These are phyloP conservation scores for Arthrobotrys iridis DNA, from an alignment of 2,329 filamentous ascomycete genomes.

Conservation along the genomic window DNA sequence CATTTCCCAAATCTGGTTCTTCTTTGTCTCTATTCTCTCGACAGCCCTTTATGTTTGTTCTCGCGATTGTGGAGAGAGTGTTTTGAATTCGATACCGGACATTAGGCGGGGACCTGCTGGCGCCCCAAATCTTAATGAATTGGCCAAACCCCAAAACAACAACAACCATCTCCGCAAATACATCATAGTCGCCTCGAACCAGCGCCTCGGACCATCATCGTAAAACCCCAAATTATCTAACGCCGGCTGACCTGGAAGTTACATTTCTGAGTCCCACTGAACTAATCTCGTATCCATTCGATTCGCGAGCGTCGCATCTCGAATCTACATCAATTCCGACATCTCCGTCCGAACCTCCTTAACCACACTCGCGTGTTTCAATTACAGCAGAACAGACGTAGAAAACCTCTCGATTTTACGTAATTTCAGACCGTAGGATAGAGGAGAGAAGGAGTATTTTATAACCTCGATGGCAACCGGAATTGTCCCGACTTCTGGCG, in stretches of 20 bases:
- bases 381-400: background rate
- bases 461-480: constrained; percentile 36
- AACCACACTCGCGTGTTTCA: constrained; percentile 20
- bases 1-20: constrained; percentile 8
- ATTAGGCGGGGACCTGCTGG: background rate
- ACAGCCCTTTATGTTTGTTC: constrained; percentile 6
- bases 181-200: constrained; percentile 22
- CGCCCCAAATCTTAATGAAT: constrained; percentile 16
- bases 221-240: background rate
- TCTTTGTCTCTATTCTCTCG: background rate
- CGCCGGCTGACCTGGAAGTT: constrained; percentile 17
- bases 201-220: constrained; percentile 27
- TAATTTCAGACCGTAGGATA: background rate
- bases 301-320: background rate
- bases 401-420: background rate
- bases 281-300: background rate
- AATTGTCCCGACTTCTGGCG: constrained; percentile 33
- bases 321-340: background rate
- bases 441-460: background rate
- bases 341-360: constrained; percentile 6
- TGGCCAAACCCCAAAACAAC: constrained; percentile 32
- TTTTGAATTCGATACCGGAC: background rate
- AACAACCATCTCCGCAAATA: constrained; percentile 23
- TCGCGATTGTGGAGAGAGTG: background rate
- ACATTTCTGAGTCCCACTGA: background rate